These are phyloP conservation scores for Gossypium ekmanianum DNA, from an alignment of 345 rosid genomes.

Conservation along the genomic window DNA sequence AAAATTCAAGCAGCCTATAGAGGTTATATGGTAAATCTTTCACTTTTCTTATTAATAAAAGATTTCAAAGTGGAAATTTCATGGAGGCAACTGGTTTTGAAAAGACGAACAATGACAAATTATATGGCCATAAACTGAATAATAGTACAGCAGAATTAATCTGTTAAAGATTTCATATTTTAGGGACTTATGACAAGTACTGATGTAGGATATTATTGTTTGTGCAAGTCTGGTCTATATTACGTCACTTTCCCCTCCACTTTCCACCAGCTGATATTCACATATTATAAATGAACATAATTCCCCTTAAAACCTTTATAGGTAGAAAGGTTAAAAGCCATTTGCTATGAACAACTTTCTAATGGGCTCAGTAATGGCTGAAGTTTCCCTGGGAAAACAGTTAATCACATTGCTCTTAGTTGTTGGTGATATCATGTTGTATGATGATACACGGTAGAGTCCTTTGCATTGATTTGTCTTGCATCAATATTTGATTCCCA, in stretches of 20 bases:
- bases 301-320: background rate
- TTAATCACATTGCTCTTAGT: background rate
- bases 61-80: background rate
- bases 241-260: too few relatives aligned
- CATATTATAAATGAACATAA: background rate
- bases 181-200: background rate
- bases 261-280: background rate
- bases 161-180: background rate
- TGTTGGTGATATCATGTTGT: background rate
- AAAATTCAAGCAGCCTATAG: constrained; percentile 87
- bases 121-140: background rate
- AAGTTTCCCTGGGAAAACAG: background rate
- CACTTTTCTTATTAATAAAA: constrained; percentile 3
- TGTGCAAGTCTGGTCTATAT: too few relatives aligned
- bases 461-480: constrained; percentile 8
- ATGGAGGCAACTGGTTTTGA: background rate
- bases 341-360: constrained; percentile 5
- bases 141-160: background rate
- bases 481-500: background rate
- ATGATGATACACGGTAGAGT: background rate
- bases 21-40: constrained; percentile 72
- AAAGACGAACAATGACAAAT: background rate
- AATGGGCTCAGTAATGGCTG: background rate
- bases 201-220: background rate
- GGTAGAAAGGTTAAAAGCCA: background rate